Conservation (phyloP, 768 basidiomycete genomes). For the Panaeolus cyanescens region DNA sequence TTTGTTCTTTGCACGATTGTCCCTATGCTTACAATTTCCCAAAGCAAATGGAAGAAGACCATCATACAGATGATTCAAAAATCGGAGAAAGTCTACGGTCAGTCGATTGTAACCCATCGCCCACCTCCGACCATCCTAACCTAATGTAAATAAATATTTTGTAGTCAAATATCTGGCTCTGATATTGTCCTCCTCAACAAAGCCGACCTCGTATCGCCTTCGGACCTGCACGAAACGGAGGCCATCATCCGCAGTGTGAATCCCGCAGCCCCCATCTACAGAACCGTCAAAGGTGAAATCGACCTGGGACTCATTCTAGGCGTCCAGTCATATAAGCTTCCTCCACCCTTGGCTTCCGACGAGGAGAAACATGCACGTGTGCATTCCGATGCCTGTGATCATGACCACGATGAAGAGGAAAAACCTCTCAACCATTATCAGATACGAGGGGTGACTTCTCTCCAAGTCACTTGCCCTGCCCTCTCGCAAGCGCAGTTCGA, state of each 20-base stretch:
- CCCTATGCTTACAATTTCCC: constrained; percentile 5
- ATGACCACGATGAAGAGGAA: constrained; percentile 33
- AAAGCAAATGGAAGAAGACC: constrained; percentile 88
- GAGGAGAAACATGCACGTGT: constrained; percentile 15
- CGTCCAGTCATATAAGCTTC: constrained; percentile 73
- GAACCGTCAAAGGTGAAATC: constrained; percentile 72
- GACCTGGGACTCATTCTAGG: constrained; percentile 78
- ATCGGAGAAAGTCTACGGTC: constrained; percentile 82
- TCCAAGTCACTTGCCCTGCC: constrained; percentile 69
- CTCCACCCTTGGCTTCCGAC: constrained; percentile 31
- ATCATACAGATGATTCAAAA: constrained; percentile 47
- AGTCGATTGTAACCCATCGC: constrained; percentile 14
- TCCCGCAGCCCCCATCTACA: constrained; percentile 73
- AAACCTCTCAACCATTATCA: constrained; percentile 61
- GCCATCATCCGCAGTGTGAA: constrained; percentile 73
- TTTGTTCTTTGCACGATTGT: background rate
- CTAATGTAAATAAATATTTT: background rate
- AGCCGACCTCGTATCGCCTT: constrained; percentile 65
- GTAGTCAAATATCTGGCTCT: constrained; percentile 91
- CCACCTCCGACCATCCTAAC: background rate
- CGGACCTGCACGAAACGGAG: constrained; percentile 51
- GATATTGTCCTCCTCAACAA: constrained; percentile 96
- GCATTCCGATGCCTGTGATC: constrained; percentile 30
- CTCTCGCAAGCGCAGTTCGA: constrained; percentile 50
- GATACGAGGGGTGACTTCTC: constrained; percentile 79